Conservation (phyloP, 768 basidiomycete genomes). For the Amanita thiersii region DNA sequence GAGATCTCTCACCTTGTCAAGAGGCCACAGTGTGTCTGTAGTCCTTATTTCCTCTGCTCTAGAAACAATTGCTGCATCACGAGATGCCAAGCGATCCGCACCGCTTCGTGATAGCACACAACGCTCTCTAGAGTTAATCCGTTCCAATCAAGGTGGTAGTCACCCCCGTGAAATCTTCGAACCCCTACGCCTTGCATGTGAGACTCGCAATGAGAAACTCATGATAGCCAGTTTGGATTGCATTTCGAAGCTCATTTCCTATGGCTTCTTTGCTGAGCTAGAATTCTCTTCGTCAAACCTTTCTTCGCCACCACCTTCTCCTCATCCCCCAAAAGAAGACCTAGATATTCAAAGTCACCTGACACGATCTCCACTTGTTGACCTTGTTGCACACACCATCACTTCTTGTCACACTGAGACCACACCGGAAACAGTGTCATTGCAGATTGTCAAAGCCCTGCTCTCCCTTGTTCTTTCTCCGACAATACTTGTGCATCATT, state of each 20-base stretch:
- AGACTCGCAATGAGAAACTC: slow-evolving; percentile 87
- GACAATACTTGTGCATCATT: slow-evolving; percentile 87
- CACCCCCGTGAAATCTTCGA: slow-evolving; percentile 86
- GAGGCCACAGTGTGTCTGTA: slow-evolving; percentile 67
- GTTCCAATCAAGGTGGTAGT: slow-evolving; percentile 65
- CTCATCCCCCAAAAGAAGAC: slow-evolving; percentile 34
- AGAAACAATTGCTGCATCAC: slow-evolving; percentile 79
- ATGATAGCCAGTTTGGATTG: slow-evolving; percentile 97
- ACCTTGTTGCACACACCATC: slow-evolving; percentile 91
- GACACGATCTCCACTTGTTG: slow-evolving; percentile 73
- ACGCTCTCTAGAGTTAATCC: slow-evolving; percentile 75
- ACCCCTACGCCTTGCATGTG: slow-evolving; percentile 93
- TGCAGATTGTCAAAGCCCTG: slow-evolving; percentile 95
- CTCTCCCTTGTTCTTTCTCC: slow-evolving; percentile 84
- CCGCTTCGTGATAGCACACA: slow-evolving; percentile 81
- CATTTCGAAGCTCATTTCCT: slow-evolving; percentile 94
- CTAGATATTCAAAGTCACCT: slow-evolving; percentile 36
- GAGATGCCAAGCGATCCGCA: slow-evolving; percentile 77
- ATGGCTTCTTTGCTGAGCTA: slow-evolving; percentile 89
- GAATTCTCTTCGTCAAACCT: slow-evolving; percentile 26
- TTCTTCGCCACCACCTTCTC: slow-evolving; percentile 75
- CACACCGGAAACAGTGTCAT: slow-evolving; percentile 83
- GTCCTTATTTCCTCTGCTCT: slow-evolving; percentile 80
- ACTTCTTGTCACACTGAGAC: slow-evolving; percentile 85
- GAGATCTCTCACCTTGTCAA: slow-evolving; percentile 55